A percentile compares a stretch with the other conserved stretches of the same genome.
Evolutionary conservation across 495 filamentous ascomycete genomes (phyloP).

Genomic region (Eremomyces bilateralis): DNA sequence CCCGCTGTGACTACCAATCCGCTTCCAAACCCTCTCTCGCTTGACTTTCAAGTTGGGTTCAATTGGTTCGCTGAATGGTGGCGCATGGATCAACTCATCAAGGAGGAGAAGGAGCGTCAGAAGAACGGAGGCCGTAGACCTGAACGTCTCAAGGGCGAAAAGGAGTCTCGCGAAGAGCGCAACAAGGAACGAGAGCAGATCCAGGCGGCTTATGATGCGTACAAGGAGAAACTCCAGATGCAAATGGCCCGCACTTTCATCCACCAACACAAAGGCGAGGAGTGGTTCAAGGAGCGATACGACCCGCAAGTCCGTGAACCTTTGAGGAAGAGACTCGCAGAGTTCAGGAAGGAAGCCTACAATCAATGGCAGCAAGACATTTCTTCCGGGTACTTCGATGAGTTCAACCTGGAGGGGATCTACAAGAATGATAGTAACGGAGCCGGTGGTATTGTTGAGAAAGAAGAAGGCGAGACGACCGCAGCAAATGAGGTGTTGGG

Average conservation of each 20-base stretch:
- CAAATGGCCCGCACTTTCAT: conserved; percentile 83
- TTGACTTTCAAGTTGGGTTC: conserved; percentile 89
- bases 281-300: conserved; percentile 97
- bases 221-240: conserved; percentile 83
- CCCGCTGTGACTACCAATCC: conserved; percentile 46
- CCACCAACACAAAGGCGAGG: conserved; percentile 69
- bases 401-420: conserved; percentile 85
- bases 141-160: conserved; percentile 48
- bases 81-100: conserved; percentile 63
- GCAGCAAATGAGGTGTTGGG: conserved; percentile 81
- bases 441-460: conserved; percentile 66
- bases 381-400: conserved; percentile 65
- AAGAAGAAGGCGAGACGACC: conserved; percentile 82
- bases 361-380: conserved; percentile 71
- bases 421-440: conserved; percentile 87
- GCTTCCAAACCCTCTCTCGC: conserved; percentile 55
- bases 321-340: conserved; percentile 45
- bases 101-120: conserved; percentile 64
- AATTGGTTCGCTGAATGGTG: conserved; percentile 97
- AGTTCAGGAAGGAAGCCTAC: conserved; percentile 53
- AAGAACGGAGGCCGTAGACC: conserved; percentile 54
- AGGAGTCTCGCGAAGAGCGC: conserved; percentile 63
- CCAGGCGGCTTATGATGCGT: conserved; percentile 75
- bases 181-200: conserved; percentile 78
- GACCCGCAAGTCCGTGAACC: conserved; percentile 53